Percentiles rank a stretch among this genome's conserved stretches.
Evolutionary conservation across 208 protist genomes (phyloP).

Genomic region (Acanthamoeba culbertsoni): DNA sequence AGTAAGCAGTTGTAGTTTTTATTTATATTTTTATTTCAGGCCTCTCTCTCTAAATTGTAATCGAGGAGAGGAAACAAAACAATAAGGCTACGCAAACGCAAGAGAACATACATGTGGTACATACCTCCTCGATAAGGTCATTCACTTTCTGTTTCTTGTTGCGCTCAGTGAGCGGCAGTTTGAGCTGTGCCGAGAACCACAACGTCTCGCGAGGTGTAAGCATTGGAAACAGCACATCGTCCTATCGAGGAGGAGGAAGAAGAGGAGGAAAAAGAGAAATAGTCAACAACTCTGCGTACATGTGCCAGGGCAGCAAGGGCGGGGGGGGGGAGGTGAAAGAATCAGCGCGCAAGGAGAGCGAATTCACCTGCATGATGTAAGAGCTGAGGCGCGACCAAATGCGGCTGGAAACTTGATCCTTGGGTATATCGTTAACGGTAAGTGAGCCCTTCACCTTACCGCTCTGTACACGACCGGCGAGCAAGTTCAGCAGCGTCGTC

Average conservation of each 20-base stretch:
- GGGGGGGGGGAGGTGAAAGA: no score
- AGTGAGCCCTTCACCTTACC: constrained; percentile 41
- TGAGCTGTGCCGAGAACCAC: constrained; percentile 43
- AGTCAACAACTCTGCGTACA: neutral
- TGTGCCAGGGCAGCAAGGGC: no score
- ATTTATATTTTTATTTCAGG: no score
- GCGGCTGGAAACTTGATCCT: neutral
- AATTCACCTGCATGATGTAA: constrained; percentile 58
- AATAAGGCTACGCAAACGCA: no score
- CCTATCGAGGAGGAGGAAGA: neutral
- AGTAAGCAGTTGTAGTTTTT: no score
- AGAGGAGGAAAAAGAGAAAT: neutral
- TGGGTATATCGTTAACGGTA: constrained; percentile 17
- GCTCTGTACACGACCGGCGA: constrained; percentile 24
- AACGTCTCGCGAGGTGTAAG: constrained; percentile 31
- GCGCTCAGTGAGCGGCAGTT: neutral
- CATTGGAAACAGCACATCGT: constrained; percentile 34
- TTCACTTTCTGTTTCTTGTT: constrained; percentile 25
- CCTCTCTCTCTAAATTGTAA: no score
- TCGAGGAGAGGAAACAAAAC: no score
- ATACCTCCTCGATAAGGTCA: neutral
- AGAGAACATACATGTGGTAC: no score
- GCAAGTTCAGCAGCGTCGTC: constrained; percentile 50
- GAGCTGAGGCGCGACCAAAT: constrained; percentile 16
- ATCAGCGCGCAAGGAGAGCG: no score